phyloP scores from a whole-genome alignment of 2,329 filamentous ascomycete genomes.

The Ustulina deusta region DNA sequence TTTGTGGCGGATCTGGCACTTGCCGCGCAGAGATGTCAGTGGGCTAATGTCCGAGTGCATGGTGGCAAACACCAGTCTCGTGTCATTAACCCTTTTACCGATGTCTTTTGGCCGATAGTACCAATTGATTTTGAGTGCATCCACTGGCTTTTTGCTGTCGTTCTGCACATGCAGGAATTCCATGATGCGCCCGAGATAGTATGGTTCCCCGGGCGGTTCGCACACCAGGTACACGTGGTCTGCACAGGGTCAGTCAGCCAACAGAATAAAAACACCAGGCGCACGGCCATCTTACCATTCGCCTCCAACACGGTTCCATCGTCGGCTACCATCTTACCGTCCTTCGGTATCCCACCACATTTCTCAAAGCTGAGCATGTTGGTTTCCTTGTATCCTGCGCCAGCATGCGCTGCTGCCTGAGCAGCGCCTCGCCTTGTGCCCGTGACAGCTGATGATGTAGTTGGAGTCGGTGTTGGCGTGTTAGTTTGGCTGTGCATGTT shows the following conservation, averaged over 20 bases:
- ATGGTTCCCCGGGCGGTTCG: slow-evolving; percentile 96
- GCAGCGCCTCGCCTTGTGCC: slow-evolving; percentile 46
- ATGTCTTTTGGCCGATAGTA: slow-evolving; percentile 98
- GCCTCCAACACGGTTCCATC: slow-evolving; percentile 85
- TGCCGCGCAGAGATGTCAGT: slow-evolving; percentile 89
- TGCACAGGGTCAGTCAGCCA: slow-evolving; percentile 55
- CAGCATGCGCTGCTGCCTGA: slow-evolving; percentile 39
- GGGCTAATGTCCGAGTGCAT: slow-evolving; percentile 99
- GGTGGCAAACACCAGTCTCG: slow-evolving; percentile 90
- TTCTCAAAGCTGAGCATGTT: slow-evolving; percentile 92
- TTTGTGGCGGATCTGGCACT: slow-evolving; percentile 90
- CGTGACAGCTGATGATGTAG: slow-evolving; percentile 46
- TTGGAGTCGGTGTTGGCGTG: slow-evolving; percentile 44
- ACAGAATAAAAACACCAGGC: slow-evolving; percentile 39
- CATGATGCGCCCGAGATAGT: slow-evolving; percentile 98
- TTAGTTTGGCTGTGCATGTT: slow-evolving; percentile 47
- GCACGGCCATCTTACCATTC: slow-evolving; percentile 76
- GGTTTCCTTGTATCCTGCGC: slow-evolving; percentile 68
- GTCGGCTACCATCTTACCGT: slow-evolving; percentile 86
- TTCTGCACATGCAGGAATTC: slow-evolving; percentile 91
- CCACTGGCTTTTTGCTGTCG: slow-evolving; percentile 77
- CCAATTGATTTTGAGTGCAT: slow-evolving; percentile 95
- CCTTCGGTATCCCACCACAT: slow-evolving; percentile 74
- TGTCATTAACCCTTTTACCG: slow-evolving; percentile 90
- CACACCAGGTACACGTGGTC: slow-evolving; percentile 94